Evolutionary conservation across 139 green algal species (phyloP).

Genomic region (Chlorella sorokiniana): DNA sequence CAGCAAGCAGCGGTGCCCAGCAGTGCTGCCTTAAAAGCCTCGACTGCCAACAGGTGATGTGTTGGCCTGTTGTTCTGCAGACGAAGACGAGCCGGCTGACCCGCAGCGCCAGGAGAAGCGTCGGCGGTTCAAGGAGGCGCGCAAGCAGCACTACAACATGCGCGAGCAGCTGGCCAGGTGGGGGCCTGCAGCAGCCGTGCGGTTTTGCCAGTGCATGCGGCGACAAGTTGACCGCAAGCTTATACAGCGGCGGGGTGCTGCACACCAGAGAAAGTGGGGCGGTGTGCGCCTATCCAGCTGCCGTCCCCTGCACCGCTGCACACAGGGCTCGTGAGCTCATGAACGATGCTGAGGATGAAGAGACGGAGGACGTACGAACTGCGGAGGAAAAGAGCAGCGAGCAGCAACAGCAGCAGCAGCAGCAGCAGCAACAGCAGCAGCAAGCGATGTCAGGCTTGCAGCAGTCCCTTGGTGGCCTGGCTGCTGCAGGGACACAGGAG

Average conservation of each 20-base stretch:
- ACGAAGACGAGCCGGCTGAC: background rate
- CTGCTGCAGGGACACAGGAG: background rate
- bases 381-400: background rate
- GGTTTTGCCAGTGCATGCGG: background rate
- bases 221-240: background rate
- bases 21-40: background rate
- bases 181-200: background rate
- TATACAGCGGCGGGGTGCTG: background rate
- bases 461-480: background rate
- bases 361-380: background rate
- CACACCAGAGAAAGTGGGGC: background rate
- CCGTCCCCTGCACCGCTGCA: no score
- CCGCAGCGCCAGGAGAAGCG: slow-evolving; percentile 39
- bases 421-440: background rate
- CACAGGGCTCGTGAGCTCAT: slow-evolving; percentile 4
- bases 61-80: background rate
- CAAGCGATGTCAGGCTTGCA: background rate
- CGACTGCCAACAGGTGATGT: background rate
- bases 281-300: background rate
- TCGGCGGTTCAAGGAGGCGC: slow-evolving; percentile 40
- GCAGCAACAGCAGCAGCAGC: slow-evolving; percentile 3
- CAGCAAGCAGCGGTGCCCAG: no score
- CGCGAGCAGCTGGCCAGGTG: slow-evolving; percentile 25
- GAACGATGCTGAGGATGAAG: background rate
- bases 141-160: slow-evolving; percentile 50